Percentiles rank a stretch among this genome's conserved stretches.
Evolutionary conservation across 1,139 yeast genomes (phyloP).

Genomic region (Zygotorulaspora mrakii): DNA sequence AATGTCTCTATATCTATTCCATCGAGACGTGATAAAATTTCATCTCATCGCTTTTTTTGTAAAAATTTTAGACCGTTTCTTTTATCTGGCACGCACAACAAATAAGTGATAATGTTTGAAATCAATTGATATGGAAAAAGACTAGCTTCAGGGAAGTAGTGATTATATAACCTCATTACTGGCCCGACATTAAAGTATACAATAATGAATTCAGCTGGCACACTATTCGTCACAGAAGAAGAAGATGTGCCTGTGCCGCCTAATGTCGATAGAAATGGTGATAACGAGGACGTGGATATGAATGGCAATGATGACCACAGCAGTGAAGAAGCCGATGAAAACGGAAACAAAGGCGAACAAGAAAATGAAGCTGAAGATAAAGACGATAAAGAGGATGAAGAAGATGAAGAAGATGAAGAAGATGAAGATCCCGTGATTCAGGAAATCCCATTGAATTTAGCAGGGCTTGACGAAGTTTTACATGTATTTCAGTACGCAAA

Average conservation of each 20-base stretch:
- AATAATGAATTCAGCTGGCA: slow-evolving; percentile 16
- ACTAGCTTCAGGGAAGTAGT: too few species aligned
- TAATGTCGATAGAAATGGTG: not conserved
- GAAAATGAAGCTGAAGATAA: not conserved
- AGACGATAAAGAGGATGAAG: slow-evolving; percentile 10
- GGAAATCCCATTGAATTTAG: slow-evolving; percentile 64
- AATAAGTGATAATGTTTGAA: slow-evolving; percentile 6
- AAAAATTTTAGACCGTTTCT: slow-evolving; percentile 11
- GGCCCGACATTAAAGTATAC: not conserved
- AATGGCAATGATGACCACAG: slow-evolving; percentile 24
- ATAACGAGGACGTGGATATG: slow-evolving; percentile 9
- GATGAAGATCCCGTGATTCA: slow-evolving; percentile 74
- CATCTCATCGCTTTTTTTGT: slow-evolving; percentile 16
- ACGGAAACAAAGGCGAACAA: too few species aligned
- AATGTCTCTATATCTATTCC: too few species aligned
- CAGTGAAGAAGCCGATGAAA: too few species aligned
- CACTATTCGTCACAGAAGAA: slow-evolving; percentile 31
- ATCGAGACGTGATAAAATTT: too few species aligned
- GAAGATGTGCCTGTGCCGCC: slow-evolving; percentile 16
- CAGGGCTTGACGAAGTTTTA: slow-evolving; percentile 36
- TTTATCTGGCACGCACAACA: not conserved
- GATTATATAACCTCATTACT: too few species aligned
- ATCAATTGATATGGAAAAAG: not conserved
- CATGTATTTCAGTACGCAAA: slow-evolving; percentile 71
- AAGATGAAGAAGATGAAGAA: slow-evolving; percentile 26